A percentile compares a stretch with the other conserved stretches of the same genome.
These are phyloP conservation scores for Apiotrichum porosum DNA, from an alignment of 1,284 basidiomycete species.

Conservation along the genomic window DNA sequence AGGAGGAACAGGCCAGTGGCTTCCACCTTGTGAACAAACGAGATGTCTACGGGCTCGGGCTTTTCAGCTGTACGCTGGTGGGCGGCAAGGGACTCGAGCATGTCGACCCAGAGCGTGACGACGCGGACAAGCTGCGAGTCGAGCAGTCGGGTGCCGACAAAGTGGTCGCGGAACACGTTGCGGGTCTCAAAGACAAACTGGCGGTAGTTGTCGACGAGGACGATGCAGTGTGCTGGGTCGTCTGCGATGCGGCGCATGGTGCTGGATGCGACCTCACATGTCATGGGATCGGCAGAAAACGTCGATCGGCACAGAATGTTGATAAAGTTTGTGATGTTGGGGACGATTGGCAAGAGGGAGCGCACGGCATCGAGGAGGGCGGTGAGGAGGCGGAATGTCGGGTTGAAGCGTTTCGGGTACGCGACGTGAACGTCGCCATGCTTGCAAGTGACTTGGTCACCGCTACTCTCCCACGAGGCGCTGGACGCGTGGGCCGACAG, in stretches of 20 bases:
- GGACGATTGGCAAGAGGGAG: conserved; percentile 58
- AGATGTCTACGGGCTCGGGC: conserved; percentile 31
- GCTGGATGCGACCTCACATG: conserved; percentile 64
- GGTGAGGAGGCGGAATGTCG: conserved; percentile 69
- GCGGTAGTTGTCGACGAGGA: conserved; percentile 66
- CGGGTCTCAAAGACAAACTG: conserved; percentile 71
- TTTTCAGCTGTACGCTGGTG: conserved; percentile 47
- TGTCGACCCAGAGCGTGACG: conserved; percentile 66
- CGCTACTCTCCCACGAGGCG: conserved; percentile 43
- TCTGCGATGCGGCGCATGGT: conserved; percentile 71
- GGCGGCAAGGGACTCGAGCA: conserved; percentile 67
- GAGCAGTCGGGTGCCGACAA: conserved; percentile 58
- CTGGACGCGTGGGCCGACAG: conserved; percentile 58
- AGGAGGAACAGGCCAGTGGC: conserved; percentile 73
- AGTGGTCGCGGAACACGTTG: conserved; percentile 63
- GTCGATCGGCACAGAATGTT: conserved; percentile 77
- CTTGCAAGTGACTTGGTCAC: conserved; percentile 45
- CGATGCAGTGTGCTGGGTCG: conserved; percentile 57
- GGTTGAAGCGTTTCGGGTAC: conserved; percentile 61
- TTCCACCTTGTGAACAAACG: conserved; percentile 56
- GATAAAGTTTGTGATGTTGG: conserved; percentile 52
- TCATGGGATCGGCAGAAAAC: conserved; percentile 72
- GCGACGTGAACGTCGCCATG: conserved; percentile 67
- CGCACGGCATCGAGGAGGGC: conserved; percentile 83
- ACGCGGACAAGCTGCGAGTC: conserved; percentile 59